Conservation (phyloP, 495 filamentous ascomycete species). For the Penicillium soppii region DNA sequence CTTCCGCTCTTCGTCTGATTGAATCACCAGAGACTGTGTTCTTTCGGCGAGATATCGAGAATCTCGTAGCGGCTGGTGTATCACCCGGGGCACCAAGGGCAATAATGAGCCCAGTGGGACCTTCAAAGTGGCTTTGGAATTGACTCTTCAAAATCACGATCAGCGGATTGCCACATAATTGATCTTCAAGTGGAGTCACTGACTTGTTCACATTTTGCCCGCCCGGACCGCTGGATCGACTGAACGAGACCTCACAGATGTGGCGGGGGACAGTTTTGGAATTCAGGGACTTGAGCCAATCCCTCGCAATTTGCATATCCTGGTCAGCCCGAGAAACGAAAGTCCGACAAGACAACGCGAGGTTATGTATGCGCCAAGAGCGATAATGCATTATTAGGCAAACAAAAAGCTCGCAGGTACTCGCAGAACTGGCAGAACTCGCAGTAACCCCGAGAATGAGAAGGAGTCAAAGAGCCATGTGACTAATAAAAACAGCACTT, state of each 20-base stretch:
- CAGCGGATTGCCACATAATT: conserved; percentile 9
- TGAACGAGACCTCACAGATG: conserved; percentile 67
- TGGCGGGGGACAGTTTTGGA: conserved; percentile 62
- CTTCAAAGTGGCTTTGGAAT: conserved; percentile 84
- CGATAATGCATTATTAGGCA: neutral
- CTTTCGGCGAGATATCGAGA: conserved; percentile 70
- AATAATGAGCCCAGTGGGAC: conserved; percentile 58
- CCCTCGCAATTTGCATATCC: conserved; percentile 66
- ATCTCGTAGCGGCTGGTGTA: conserved; percentile 61
- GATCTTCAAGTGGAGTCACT: conserved; percentile 23
- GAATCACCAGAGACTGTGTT: conserved; percentile 64
- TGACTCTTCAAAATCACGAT: conserved; percentile 65
- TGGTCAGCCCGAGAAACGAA: conserved; percentile 40
- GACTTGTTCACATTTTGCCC: conserved; percentile 98
- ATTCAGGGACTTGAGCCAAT: conserved; percentile 71
- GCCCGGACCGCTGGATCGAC: conserved; percentile 86
- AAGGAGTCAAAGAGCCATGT: neutral
- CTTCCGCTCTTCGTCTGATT: conserved; percentile 64
- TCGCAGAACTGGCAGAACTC: no score
- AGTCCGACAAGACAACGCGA: neutral
- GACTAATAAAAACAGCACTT: conserved; percentile 18
- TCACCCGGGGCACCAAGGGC: conserved; percentile 61
- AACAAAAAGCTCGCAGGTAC: no score
- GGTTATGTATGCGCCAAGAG: neutral
- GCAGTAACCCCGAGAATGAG: neutral